phyloP scores from a whole-genome alignment of 2,329 filamentous ascomycete genomes.

The Fusarium pseudocircinatum region DNA sequence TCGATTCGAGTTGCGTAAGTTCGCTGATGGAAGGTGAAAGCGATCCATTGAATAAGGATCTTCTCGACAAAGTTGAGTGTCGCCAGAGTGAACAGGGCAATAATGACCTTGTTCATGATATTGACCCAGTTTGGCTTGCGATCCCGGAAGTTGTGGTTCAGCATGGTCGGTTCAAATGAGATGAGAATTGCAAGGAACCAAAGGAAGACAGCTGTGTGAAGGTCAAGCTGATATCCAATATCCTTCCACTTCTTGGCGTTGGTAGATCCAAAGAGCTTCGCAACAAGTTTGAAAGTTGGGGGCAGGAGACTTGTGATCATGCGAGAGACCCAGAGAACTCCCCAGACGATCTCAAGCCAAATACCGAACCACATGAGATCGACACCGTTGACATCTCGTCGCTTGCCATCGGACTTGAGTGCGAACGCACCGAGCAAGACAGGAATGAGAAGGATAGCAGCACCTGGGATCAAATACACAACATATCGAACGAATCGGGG shows the following conservation, averaged over 20 bases:
- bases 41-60: conserved; percentile 93
- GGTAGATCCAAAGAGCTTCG: conserved; percentile 81
- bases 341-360: conserved; percentile 94
- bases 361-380: conserved; percentile 90
- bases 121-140: conserved; percentile 74
- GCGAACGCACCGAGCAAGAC: conserved; percentile 56
- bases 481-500: conserved; percentile 61
- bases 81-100: conserved; percentile 82
- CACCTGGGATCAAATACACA: conserved; percentile 59
- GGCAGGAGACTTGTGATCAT: conserved; percentile 64
- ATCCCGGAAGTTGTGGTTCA: conserved; percentile 54
- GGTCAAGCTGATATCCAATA: conserved; percentile 83
- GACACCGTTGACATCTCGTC: conserved; percentile 68
- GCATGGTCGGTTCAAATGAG: conserved; percentile 86
- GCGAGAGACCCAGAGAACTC: conserved; percentile 83
- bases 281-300: conserved; percentile 58
- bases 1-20: conserved; percentile 93
- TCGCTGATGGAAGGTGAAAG: conserved; percentile 88
- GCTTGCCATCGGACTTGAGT: conserved; percentile 47
- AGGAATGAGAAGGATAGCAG: conserved; percentile 56
- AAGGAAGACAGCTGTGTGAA: conserved; percentile 87
- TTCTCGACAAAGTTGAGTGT: conserved; percentile 89
- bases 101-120: conserved; percentile 85
- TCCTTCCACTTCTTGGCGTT: conserved; percentile 94
- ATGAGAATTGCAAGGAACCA: conserved; percentile 90